These are phyloP conservation scores for Hypoxylon sp. DNA, from an alignment of 2,329 filamentous ascomycete species.

Conservation along the genomic window DNA sequence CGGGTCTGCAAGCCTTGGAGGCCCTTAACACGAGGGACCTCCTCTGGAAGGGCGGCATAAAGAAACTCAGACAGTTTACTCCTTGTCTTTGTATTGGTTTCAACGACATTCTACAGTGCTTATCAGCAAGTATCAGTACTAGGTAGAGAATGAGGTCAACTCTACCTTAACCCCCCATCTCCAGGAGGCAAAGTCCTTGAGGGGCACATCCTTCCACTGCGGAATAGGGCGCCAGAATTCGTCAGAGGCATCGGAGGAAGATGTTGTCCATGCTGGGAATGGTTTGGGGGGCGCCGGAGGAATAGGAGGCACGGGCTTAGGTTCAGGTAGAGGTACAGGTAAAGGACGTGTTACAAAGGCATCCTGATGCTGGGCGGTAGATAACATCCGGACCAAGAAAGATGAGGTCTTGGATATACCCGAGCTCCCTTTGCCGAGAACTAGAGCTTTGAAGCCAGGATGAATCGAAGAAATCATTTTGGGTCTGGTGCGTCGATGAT, in stretches of 20 bases:
- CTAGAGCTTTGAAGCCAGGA: neutral
- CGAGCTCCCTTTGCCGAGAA: neutral
- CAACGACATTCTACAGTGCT: slow-evolving; percentile 64
- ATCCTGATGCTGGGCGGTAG: slow-evolving; percentile 6
- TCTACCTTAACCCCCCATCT: slow-evolving; percentile 46
- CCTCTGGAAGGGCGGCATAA: slow-evolving; percentile 63
- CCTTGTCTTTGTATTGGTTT: slow-evolving; percentile 61
- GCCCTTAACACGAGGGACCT: slow-evolving; percentile 59
- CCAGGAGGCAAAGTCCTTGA: slow-evolving; percentile 48
- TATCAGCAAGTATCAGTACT: slow-evolving; percentile 1
- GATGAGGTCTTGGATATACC: neutral
- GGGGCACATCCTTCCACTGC: slow-evolving; percentile 36
- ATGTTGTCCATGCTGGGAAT: neutral
- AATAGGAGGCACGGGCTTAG: neutral
- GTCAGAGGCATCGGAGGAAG: neutral
- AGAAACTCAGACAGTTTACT: slow-evolving; percentile 66
- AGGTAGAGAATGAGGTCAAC: neutral
- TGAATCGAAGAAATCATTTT: slow-evolving; percentile 26
- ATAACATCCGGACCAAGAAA: slow-evolving; percentile 6
- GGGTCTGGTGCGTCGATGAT: neutral
- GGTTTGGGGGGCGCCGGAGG: slow-evolving; percentile 3
- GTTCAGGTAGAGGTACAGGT: neutral
- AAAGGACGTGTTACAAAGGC: neutral
- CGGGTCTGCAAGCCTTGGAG: slow-evolving; percentile 60
- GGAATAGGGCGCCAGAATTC: slow-evolving; percentile 47